Conservation (phyloP, 345 rosid species). For the Chamaenerion angustifolium region DNA sequence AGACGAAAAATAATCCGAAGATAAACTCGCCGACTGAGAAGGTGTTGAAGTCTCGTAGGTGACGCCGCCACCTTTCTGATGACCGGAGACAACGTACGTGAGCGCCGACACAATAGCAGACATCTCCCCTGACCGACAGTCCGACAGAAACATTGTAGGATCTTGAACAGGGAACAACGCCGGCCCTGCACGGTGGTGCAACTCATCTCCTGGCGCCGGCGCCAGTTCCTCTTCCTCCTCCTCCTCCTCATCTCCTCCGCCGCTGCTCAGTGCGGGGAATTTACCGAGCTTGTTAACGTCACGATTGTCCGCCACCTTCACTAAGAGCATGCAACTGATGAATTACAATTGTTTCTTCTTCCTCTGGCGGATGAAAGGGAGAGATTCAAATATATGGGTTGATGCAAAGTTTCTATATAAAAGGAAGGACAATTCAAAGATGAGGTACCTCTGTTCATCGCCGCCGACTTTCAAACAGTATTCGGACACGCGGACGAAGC, state of each 20-base stretch:
- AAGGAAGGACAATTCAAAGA: too few species aligned
- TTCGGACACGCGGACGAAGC: too few species aligned
- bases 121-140: slow-evolving; percentile 34
- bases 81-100: slow-evolving; percentile 48
- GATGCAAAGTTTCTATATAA: too few species aligned
- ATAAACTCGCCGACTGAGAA: slow-evolving; percentile 4
- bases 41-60: slow-evolving; percentile 8
- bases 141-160: slow-evolving; percentile 20
- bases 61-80: slow-evolving; percentile 5
- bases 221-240: not conserved
- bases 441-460: too few species aligned
- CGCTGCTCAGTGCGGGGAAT: not conserved
- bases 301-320: slow-evolving; percentile 2
- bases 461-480: too few species aligned
- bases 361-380: too few species aligned
- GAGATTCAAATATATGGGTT: too few species aligned
- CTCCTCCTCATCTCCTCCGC: not conserved
- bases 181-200: not conserved
- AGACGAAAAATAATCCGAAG: slow-evolving; percentile 4
- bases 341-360: too few species aligned
- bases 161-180: not conserved
- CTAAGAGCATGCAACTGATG: not conserved
- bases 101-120: slow-evolving; percentile 66
- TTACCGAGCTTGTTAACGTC: too few species aligned
- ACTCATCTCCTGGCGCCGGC: too few species aligned